Evolutionary conservation across 495 filamentous ascomycete genomes (phyloP).

Genomic region (Podospora bellae-mahoneyi): DNA sequence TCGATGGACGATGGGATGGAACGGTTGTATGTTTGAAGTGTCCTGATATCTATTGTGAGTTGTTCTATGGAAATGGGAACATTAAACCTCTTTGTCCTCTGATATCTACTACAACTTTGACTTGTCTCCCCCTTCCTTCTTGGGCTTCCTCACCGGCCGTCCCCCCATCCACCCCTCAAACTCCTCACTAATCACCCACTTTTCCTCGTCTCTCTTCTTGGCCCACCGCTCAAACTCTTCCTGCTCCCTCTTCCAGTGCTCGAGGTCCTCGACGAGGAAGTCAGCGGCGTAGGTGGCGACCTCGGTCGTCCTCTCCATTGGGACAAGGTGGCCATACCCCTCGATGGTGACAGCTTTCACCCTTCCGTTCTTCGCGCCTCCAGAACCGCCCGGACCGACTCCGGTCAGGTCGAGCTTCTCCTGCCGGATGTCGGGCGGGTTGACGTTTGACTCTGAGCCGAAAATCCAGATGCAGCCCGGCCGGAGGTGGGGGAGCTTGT

Average conservation of each 20-base stretch:
- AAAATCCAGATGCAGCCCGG: constrained; percentile 84
- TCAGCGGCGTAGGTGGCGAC: constrained; percentile 59
- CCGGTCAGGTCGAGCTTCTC: constrained; percentile 65
- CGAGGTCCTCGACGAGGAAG: constrained; percentile 63
- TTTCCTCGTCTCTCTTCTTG: constrained; percentile 46
- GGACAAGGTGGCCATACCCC: constrained; percentile 74
- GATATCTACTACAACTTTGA: neutral
- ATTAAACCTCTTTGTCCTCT: neutral
- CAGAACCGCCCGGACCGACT: constrained; percentile 62
- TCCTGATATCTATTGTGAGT: neutral
- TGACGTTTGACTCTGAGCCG: constrained; percentile 63
- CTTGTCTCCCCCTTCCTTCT: constrained; percentile 1
- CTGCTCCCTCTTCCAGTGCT: constrained; percentile 62
- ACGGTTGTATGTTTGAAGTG: neutral
- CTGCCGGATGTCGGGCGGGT: constrained; percentile 46
- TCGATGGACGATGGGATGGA: neutral
- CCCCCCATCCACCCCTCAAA: constrained; percentile 28
- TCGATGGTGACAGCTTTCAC: constrained; percentile 66
- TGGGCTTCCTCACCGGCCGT: constrained; percentile 7
- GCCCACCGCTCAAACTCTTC: constrained; percentile 54
- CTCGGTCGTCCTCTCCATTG: constrained; percentile 70
- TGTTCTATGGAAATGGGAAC: neutral
- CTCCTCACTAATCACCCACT: constrained; percentile 49
- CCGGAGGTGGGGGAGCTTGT: constrained; percentile 62
- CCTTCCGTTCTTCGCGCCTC: constrained; percentile 60